Base-by-base conservation (phyloP, 169 alveolate genomes). In the Plasmodium vinckei region DNA sequence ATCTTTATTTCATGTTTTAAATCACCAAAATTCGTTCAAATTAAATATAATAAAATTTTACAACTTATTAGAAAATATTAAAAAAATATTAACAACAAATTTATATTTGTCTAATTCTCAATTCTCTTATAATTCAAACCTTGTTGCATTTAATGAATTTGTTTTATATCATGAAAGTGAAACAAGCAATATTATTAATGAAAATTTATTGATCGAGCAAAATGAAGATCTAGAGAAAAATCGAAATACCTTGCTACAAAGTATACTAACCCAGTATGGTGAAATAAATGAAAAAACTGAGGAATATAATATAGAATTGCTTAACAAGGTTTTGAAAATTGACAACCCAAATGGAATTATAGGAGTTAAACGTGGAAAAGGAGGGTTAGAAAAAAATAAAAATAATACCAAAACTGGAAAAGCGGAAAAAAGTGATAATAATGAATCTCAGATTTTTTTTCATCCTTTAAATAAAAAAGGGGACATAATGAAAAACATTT, bases 401-500 rank as follows among this genome's bases (percentile, higher is more conserved):
- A 63, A 49, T 17, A 86, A 59, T 70, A 70, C n/a, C 33, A 46
- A 86, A 47, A 44, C 27, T 7, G 6, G 0, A 4, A 33, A 33
- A 33, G 7, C 0, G 1, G 67, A 49, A 54, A 69, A 70, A 57
- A 53, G 10, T 33, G 51, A 27, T 12, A 86, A 59, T 47, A 61
- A 46, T 49, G 25, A 86, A 23, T 23, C 46, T 13, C 19, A 10
- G 3, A 27, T 59, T 23, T 65, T 86, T 53, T 86, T 70, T 70
- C 91, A 86, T 13, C 91, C 91, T 12, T 47, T 86, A 64, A 86
- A 86, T 19, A 86, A 86, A 33, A 86, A 86, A 70, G 46, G 87
- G 2, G 91, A 86, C n/a, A 44, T 42, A 17, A 86, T 86, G 91
- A 86, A 86, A 86, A 86, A 86, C 33, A 25, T 86, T 21, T 86